These are phyloP conservation scores for Backusella macrospora DNA, from an alignment of 192 early-diverging fungal species.

Conservation along the genomic window DNA sequence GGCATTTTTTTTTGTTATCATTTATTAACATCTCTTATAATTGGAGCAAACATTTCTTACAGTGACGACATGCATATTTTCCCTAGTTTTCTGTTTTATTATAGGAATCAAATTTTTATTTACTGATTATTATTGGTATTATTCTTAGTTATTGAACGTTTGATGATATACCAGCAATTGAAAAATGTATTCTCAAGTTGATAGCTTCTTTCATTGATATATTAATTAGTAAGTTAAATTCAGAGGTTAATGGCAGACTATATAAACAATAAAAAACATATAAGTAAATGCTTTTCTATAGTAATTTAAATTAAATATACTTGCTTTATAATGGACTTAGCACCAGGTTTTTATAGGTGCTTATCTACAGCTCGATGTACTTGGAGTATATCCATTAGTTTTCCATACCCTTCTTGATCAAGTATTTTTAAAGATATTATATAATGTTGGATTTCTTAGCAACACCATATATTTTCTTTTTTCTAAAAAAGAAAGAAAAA, in stretches of 20 bases:
- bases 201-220: slow-evolving; percentile 47
- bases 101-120: neutral
- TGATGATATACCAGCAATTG: slow-evolving; percentile 40
- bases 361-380: slow-evolving; percentile 53
- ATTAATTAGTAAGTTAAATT: slow-evolving; percentile 43
- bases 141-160: neutral
- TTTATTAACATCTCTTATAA: too few relatives aligned
- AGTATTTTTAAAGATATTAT: slow-evolving; percentile 55
- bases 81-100: slow-evolving; percentile 52
- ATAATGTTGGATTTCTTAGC: slow-evolving; percentile 55
- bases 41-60: too few relatives aligned
- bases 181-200: slow-evolving; percentile 45
- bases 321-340: slow-evolving; percentile 1
- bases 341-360: neutral
- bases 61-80: slow-evolving; percentile 54
- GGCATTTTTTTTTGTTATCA: too few relatives aligned
- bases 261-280: neutral
- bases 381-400: slow-evolving; percentile 44
- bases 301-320: neutral
- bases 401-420: slow-evolving; percentile 46
- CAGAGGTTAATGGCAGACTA: slow-evolving; percentile 45
- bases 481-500: neutral
- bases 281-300: neutral
- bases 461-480: slow-evolving; percentile 47
- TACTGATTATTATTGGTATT: neutral